These are phyloP conservation scores for Plantago major DNA, from an alignment of 257 asterid genomes.

Conservation along the genomic window DNA sequence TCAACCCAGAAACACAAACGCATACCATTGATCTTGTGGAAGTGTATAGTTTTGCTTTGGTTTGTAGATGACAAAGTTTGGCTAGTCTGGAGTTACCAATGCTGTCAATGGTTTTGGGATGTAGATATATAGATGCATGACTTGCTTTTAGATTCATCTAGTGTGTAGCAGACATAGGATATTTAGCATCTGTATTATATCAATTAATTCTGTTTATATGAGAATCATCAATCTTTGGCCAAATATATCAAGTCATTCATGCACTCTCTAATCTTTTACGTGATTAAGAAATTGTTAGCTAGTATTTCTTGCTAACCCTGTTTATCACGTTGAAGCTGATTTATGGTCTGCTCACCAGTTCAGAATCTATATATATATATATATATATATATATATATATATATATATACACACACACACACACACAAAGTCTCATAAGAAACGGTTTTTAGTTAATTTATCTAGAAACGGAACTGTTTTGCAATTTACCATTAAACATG, in stretches of 20 bases:
- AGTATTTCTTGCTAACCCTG: too few relatives aligned
- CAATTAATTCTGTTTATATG: constrained; percentile 4
- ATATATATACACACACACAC: too few relatives aligned
- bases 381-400: too few relatives aligned
- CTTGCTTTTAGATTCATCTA: neutral
- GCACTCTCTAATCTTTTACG: too few relatives aligned
- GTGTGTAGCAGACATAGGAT: constrained; percentile 19
- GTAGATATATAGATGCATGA: neutral
- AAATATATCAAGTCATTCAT: neutral
- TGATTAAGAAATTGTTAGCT: too few relatives aligned
- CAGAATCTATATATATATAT: too few relatives aligned
- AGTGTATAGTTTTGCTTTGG: constrained; percentile 17
- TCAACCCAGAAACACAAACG: constrained; percentile 53
- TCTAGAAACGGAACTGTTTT: too few relatives aligned
- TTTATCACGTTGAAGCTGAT: too few relatives aligned
- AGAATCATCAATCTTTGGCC: neutral
- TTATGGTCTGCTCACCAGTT: too few relatives aligned
- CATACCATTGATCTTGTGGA: constrained; percentile 30
- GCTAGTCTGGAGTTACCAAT: constrained; percentile 7
- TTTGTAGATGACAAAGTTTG: constrained; percentile 8
- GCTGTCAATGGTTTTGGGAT: neutral
- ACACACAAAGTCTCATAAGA: too few relatives aligned
- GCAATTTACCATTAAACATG: too few relatives aligned
- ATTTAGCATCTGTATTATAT: constrained; percentile 15
- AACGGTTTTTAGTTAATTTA: too few relatives aligned